These are phyloP conservation scores for Picochlorum sp. DNA, from an alignment of 139 green algal genomes.

Conservation along the genomic window DNA sequence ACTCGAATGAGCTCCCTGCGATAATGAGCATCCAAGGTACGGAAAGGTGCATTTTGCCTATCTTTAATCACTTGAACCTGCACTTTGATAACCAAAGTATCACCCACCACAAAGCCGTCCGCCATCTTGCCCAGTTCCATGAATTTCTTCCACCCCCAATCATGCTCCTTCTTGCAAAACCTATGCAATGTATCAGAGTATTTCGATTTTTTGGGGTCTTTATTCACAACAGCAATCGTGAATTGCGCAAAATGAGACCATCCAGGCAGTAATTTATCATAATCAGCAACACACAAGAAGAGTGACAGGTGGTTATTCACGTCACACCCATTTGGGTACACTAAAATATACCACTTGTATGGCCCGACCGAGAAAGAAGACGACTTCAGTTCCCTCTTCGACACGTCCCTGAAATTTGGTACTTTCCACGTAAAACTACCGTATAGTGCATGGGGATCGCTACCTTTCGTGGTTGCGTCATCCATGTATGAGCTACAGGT, in stretches of 20 bases:
- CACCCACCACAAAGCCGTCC: conserved; percentile 86
- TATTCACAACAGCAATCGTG: conserved; percentile 98
- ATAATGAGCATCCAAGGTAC: conserved; percentile 93
- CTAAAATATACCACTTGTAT: conserved; percentile 97
- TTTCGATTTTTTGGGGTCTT: conserved; percentile 96
- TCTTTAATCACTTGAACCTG: conserved; percentile 91
- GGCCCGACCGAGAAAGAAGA: conserved; percentile 86
- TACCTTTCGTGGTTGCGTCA: conserved; percentile 56
- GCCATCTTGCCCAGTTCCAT: conserved; percentile 84
- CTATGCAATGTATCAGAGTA: conserved; percentile 97
- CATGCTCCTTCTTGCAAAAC: conserved; percentile 99
- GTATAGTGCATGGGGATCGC: conserved; percentile 52
- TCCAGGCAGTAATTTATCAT: conserved; percentile 97
- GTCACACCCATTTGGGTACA: conserved; percentile 96
- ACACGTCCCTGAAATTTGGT: conserved; percentile 87
- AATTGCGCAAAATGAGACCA: conserved; percentile 99
- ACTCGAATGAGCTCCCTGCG: conserved; percentile 92
- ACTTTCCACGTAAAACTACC: conserved; percentile 98
- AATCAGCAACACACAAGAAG: conserved; percentile 97
- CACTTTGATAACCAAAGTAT: conserved; percentile 94
- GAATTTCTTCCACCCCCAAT: conserved; percentile 99
- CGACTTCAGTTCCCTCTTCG: conserved; percentile 88
- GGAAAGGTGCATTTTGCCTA: conserved; percentile 68
- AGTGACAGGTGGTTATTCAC: conserved; percentile 96
- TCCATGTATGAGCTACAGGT: conserved; percentile 50